These are phyloP conservation scores for Tylopilus sp. DNA, from an alignment of 768 basidiomycete genomes.

Conservation along the genomic window DNA sequence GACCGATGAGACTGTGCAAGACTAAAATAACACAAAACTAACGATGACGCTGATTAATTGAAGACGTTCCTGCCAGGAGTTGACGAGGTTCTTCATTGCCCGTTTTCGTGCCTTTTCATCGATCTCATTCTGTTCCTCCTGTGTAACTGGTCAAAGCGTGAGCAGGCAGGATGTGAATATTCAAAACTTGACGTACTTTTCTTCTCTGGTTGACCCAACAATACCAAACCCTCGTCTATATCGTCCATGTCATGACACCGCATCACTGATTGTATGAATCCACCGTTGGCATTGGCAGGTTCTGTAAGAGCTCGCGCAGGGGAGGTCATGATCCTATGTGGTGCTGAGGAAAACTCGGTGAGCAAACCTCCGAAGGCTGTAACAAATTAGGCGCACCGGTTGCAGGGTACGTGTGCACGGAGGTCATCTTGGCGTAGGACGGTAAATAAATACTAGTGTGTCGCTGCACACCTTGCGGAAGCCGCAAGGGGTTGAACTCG, in stretches of 20 bases:
- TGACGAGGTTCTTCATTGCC: conserved; percentile 49
- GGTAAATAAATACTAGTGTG: background rate
- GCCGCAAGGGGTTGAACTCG: conserved; percentile 1
- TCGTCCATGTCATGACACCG: conserved; percentile 2
- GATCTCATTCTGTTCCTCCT: conserved; percentile 46
- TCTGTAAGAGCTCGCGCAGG: conserved; percentile 17
- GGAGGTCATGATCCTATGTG: conserved; percentile 11
- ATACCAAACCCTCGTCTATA: conserved; percentile 13
- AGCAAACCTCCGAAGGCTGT: background rate
- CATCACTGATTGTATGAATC: conserved; percentile 25
- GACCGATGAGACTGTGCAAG: background rate
- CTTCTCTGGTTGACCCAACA: conserved; percentile 6
- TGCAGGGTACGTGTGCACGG: conserved; percentile 8
- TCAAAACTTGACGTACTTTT: conserved; percentile 15
- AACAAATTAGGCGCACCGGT: conserved; percentile 2
- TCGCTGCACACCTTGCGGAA: conserved; percentile 1
- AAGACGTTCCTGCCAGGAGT: conserved; percentile 60
- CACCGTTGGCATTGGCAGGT: conserved; percentile 2
- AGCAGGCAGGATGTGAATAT: background rate
- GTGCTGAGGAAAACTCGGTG: conserved; percentile 6
- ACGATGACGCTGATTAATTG: conserved; percentile 61
- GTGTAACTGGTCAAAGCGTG: conserved; percentile 34
- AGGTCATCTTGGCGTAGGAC: conserved; percentile 5
- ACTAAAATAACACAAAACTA: conserved; percentile 17
- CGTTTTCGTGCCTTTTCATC: conserved; percentile 45